Percentiles rank a stretch among this genome's conserved stretches.
These are phyloP conservation scores for Pichia sp. DNA, from an alignment of 1,139 yeast genomes.

Conservation along the genomic window DNA sequence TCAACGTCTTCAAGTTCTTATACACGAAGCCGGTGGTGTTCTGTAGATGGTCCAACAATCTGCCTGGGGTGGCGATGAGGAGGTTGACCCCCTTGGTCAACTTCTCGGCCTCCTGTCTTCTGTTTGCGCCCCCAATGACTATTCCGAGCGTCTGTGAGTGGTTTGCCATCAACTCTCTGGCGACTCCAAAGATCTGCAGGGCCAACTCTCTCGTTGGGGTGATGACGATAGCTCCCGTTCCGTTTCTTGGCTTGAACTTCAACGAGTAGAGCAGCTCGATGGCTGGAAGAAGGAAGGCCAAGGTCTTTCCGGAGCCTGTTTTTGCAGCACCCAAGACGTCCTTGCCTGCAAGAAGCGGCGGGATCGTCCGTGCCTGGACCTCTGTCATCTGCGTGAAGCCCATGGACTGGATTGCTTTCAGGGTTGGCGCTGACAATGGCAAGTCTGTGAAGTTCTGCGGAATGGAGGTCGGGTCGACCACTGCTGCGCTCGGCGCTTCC, in stretches of 20 bases:
- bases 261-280: slow-evolving; percentile 84
- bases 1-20: slow-evolving; percentile 87
- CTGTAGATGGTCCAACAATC: slow-evolving; percentile 92
- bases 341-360: slow-evolving; percentile 90
- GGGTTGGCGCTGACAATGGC: slow-evolving; percentile 73
- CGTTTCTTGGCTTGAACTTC: slow-evolving; percentile 87
- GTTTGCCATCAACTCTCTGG: slow-evolving; percentile 83
- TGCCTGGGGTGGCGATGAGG: slow-evolving; percentile 95
- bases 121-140: slow-evolving; percentile 97
- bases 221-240: slow-evolving; percentile 83
- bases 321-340: slow-evolving; percentile 97
- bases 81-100: slow-evolving; percentile 89
- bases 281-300: slow-evolving; percentile 93
- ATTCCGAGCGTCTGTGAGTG: slow-evolving; percentile 94
- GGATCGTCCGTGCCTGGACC: slow-evolving; percentile 94
- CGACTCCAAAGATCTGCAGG: slow-evolving; percentile 94
- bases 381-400: slow-evolving; percentile 88
- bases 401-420: slow-evolving; percentile 75
- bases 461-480: slow-evolving; percentile 7
- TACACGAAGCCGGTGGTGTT: slow-evolving; percentile 92
- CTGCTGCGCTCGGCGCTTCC: slow-evolving; percentile 20
- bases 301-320: slow-evolving; percentile 95
- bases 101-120: slow-evolving; percentile 96
- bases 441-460: slow-evolving; percentile 39
- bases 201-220: slow-evolving; percentile 93